phyloP scores from a whole-genome alignment of 768 basidiomycete genomes.

The Pisolithus tinctorius region DNA sequence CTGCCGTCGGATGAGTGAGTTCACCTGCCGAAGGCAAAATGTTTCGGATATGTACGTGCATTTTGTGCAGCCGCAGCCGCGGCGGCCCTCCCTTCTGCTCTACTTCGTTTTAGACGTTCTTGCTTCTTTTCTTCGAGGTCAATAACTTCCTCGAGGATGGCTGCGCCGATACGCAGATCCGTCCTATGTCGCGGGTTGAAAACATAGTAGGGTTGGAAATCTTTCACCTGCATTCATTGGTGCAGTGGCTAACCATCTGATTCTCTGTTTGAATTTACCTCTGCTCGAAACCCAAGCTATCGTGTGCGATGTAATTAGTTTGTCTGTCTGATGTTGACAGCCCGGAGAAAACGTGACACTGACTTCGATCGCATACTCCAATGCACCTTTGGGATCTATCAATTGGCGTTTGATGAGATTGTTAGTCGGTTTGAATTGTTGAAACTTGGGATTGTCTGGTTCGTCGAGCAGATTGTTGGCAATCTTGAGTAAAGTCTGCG shows the following conservation, averaged over 20 bases:
- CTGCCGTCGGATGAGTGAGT: conserved; percentile 29
- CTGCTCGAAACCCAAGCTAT: conserved; percentile 71
- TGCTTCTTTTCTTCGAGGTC: conserved; percentile 43
- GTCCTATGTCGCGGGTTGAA: conserved; percentile 48
- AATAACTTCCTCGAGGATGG: conserved; percentile 58
- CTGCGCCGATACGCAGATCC: conserved; percentile 57
- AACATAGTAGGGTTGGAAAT: conserved; percentile 69
- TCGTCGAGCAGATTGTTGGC: conserved; percentile 70
- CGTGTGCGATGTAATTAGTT: conserved; percentile 3
- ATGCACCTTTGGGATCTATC: conserved; percentile 60
- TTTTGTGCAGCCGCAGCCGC: conserved; percentile 48
- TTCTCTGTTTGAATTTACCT: conserved; percentile 35
- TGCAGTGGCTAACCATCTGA: neutral
- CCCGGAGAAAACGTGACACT: conserved; percentile 22
- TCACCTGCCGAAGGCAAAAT: neutral
- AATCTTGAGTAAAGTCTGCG: conserved; percentile 58
- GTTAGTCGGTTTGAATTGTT: conserved; percentile 74
- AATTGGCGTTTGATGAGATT: conserved; percentile 55
- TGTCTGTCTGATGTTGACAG: neutral
- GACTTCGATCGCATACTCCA: conserved; percentile 78
- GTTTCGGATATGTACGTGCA: conserved; percentile 27
- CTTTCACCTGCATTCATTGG: conserved; percentile 42
- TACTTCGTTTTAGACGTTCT: conserved; percentile 41
- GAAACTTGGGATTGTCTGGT: conserved; percentile 66
- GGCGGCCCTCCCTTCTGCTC: conserved; percentile 54